Evolutionary conservation across 805 yeast genomes (phyloP).

Genomic region (Lachancea sp.): DNA sequence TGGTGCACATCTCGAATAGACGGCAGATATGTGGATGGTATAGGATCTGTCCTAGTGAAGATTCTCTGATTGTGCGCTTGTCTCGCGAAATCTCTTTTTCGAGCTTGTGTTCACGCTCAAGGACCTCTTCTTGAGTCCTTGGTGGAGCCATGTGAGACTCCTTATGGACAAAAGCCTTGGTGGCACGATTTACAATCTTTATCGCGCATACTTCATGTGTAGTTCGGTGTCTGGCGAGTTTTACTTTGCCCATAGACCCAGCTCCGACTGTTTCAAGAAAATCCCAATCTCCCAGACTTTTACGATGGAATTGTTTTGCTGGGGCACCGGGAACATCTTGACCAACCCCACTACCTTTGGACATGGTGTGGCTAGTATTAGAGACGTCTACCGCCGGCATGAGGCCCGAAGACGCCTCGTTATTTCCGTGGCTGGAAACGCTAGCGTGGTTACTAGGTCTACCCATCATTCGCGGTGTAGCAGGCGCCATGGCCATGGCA

Average conservation of each 20-base stretch:
- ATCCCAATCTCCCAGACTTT: constrained; percentile 94
- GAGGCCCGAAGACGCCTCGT: constrained; percentile 12
- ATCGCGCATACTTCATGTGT: constrained; percentile 85
- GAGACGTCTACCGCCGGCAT: constrained; percentile 23
- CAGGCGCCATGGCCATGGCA: constrained; percentile 26
- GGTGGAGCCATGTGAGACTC: constrained; percentile 67
- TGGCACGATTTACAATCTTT: constrained; percentile 87
- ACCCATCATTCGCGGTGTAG: constrained; percentile 33
- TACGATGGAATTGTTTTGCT: constrained; percentile 58
- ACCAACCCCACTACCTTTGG: constrained; percentile 1
- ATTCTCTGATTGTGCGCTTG: constrained; percentile 88
- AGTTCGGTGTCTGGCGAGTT: constrained; percentile 77
- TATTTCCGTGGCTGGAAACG: constrained; percentile 7
- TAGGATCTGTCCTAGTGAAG: constrained; percentile 82
- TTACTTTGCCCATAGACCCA: constrained; percentile 98
- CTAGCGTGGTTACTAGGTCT: constrained; percentile 13
- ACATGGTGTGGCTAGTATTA: constrained; percentile 1
- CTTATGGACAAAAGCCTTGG: constrained; percentile 64
- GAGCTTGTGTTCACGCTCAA: constrained; percentile 59
- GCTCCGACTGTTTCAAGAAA: constrained; percentile 93
- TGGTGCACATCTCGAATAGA: constrained; percentile 86
- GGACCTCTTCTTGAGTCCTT: constrained; percentile 47
- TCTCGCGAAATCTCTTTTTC: constrained; percentile 87
- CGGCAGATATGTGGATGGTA: constrained; percentile 91
- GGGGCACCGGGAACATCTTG: constrained; percentile 1